Evolutionary conservation across 345 rosid genomes (phyloP).

Genomic region (Lumnitzera littorea): DNA sequence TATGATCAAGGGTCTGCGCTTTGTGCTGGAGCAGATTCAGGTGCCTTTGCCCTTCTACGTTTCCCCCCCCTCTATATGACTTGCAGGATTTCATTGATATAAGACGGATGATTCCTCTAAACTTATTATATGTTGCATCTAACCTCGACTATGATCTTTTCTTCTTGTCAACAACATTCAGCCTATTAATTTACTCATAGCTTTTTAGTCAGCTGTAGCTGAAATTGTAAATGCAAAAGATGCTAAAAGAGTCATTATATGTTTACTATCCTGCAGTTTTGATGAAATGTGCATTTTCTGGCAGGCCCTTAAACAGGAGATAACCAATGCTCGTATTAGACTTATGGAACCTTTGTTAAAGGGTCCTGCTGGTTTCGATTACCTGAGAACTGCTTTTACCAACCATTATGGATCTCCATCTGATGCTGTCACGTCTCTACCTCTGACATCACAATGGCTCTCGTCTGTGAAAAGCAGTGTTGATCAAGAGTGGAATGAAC

Average conservation of each 20-base stretch:
- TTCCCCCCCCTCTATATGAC: neutral
- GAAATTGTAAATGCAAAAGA: no score
- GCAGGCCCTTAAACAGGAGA: conserved; percentile 69
- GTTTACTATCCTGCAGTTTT: neutral
- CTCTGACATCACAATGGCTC: conserved; percentile 55
- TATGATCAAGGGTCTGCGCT: conserved; percentile 73
- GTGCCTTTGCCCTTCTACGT: conserved; percentile 18
- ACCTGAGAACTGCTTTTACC: conserved; percentile 55
- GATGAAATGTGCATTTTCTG: neutral
- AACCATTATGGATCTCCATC: conserved; percentile 46
- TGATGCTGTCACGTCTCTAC: conserved; percentile 44
- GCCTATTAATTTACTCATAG: no score
- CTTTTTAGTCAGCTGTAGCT: no score
- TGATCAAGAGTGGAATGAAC: conserved; percentile 76
- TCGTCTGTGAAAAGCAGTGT: conserved; percentile 38
- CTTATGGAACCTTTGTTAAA: conserved; percentile 71
- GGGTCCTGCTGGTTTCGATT: conserved; percentile 82
- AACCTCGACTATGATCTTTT: no score
- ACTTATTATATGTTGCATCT: no score
- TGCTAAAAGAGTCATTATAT: neutral
- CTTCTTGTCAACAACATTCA: no score
- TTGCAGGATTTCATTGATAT: neutral
- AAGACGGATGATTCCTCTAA: no score
- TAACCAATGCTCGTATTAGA: conserved; percentile 61
- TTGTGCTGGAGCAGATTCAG: conserved; percentile 82